Evolutionary conservation across 768 basidiomycete species (phyloP).

Genomic region (Candolleomyces efflorescens): DNA sequence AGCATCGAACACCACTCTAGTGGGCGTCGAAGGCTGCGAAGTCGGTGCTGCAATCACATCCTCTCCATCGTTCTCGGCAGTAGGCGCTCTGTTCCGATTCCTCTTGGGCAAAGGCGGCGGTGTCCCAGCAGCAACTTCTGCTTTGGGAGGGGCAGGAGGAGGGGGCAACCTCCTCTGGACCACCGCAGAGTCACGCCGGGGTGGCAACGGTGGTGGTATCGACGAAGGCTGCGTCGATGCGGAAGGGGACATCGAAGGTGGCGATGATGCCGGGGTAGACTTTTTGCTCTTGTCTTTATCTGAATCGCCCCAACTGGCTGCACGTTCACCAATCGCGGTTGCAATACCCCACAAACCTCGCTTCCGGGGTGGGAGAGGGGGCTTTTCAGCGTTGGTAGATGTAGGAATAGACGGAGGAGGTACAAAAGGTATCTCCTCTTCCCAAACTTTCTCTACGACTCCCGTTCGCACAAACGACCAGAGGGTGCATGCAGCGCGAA

Average conservation of each 20-base stretch:
- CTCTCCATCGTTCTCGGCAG: background rate
- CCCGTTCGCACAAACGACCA: slow-evolving; percentile 87
- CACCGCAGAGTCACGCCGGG: slow-evolving; percentile 5
- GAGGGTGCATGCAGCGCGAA: slow-evolving; percentile 83
- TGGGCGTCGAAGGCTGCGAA: background rate
- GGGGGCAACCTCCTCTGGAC: slow-evolving; percentile 12
- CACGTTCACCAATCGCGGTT: slow-evolving; percentile 55
- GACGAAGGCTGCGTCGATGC: too few species aligned
- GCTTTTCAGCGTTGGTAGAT: slow-evolving; percentile 34
- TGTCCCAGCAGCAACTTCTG: slow-evolving; percentile 12
- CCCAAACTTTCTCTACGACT: slow-evolving; percentile 85
- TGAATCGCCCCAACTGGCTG: slow-evolving; percentile 52
- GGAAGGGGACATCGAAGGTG: background rate
- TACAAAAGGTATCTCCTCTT: slow-evolving; percentile 59
- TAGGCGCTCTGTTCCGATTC: slow-evolving; percentile 25
- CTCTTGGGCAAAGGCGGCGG: slow-evolving; percentile 53
- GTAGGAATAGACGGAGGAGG: slow-evolving; percentile 17
- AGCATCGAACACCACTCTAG: slow-evolving; percentile 6
- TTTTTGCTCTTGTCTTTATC: slow-evolving; percentile 25
- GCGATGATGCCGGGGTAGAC: slow-evolving; percentile 1
- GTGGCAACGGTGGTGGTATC: slow-evolving; percentile 1
- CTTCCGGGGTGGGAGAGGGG: slow-evolving; percentile 60
- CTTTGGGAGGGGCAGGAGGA: slow-evolving; percentile 8
- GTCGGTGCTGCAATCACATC: background rate
- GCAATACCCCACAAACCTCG: slow-evolving; percentile 68